phyloP scores from a whole-genome alignment of 2,329 filamentous ascomycete genomes.

The Verruconis gallopava region DNA sequence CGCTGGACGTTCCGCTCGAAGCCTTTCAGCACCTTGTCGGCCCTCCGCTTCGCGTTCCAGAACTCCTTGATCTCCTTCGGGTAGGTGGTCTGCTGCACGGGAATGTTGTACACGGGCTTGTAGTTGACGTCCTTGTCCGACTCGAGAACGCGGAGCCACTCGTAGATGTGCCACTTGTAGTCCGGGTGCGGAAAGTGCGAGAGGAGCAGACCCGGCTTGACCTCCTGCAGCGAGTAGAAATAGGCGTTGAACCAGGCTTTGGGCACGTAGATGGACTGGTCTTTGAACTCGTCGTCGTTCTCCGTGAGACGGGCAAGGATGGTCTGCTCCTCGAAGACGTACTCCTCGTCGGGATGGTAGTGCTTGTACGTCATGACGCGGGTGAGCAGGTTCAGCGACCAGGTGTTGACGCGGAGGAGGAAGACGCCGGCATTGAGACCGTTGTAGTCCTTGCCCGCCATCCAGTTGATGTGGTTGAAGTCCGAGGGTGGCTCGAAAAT shows the following conservation, averaged over 20 bases:
- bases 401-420: conserved; percentile 22
- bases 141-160: conserved; percentile 11
- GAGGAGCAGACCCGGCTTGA: conserved; percentile 11
- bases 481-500: conserved; percentile 22
- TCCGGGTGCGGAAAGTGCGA: conserved; percentile 12
- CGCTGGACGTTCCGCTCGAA: conserved; percentile 10
- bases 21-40: conserved; percentile 11
- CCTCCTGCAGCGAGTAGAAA: conserved; percentile 10
- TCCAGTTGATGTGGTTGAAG: conserved; percentile 19
- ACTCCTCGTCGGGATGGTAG: conserved; percentile 12
- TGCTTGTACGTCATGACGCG: conserved; percentile 17
- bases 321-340: conserved; percentile 11
- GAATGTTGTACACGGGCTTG: conserved; percentile 11
- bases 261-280: conserved; percentile 11
- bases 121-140: conserved; percentile 5
- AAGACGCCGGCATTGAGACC: conserved; percentile 25
- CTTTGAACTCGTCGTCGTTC: conserved; percentile 11
- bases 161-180: conserved; percentile 13
- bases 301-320: conserved; percentile 12
- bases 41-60: conserved; percentile 11
- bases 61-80: conserved; percentile 11
- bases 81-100: conserved; percentile 9
- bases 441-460: conserved; percentile 21
- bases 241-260: conserved; percentile 12
- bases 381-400: conserved; percentile 21